These are phyloP conservation scores for Nothomitra cinnamomea DNA, from an alignment of 2,329 filamentous ascomycete genomes.

Conservation along the genomic window DNA sequence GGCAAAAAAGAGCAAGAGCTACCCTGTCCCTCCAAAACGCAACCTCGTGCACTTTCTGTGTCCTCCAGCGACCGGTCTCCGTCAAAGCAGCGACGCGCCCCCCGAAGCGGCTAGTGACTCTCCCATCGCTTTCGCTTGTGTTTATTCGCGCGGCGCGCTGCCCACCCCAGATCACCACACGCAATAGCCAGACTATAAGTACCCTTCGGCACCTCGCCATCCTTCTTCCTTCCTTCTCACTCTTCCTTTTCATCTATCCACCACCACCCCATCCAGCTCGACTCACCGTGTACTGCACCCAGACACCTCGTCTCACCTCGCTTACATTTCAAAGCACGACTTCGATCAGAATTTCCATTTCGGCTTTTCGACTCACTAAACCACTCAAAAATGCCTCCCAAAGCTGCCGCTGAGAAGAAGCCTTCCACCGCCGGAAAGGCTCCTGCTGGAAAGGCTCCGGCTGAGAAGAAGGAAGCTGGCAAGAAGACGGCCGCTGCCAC, in stretches of 20 bases:
- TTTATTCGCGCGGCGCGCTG: slow-evolving; percentile 1
- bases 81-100: not conserved
- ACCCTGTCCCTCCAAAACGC: too few species aligned
- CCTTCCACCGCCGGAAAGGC: slow-evolving; percentile 81
- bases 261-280: slow-evolving; percentile 7
- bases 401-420: slow-evolving; percentile 88
- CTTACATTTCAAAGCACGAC: slow-evolving; percentile 18
- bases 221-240: slow-evolving; percentile 21
- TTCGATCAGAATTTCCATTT: slow-evolving; percentile 9
- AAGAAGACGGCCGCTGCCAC: slow-evolving; percentile 92
- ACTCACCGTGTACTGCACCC: slow-evolving; percentile 13
- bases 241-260: slow-evolving; percentile 21
- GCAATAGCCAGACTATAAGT: slow-evolving; percentile 10
- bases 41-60: too few species aligned
- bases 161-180: slow-evolving; percentile 6
- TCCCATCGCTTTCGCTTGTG: slow-evolving; percentile 2
- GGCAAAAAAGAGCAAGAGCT: not conserved
- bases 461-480: slow-evolving; percentile 99
- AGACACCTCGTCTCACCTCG: slow-evolving; percentile 13
- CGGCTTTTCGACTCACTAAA: slow-evolving; percentile 12
- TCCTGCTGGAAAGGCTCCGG: slow-evolving; percentile 59
- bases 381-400: slow-evolving; percentile 73
- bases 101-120: not conserved
- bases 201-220: slow-evolving; percentile 23
- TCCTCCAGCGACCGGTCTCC: too few species aligned